Base-by-base conservation (phyloP, 2,329 filamentous ascomycete species). In the Pochonia chlamydosporia region DNA sequence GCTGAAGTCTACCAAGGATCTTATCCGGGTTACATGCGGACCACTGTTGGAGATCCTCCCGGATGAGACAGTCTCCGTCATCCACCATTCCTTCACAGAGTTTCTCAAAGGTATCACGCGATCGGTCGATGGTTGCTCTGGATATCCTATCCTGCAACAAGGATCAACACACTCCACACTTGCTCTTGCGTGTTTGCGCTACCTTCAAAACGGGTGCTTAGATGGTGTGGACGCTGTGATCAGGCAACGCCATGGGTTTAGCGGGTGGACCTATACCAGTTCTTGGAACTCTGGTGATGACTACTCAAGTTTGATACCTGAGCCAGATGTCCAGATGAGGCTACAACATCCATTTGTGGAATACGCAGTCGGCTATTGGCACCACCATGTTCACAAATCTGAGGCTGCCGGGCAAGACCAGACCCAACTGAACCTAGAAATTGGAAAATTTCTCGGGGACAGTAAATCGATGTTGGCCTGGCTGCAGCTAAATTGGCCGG, bases 1-100 rank as follows among this genome's bases (percentile, higher is more conserved):
- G 16, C 46, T 62, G 6, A 56, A 55, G 44, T 49, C 56, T 8
- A 60, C 56, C 16, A 74, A 74, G 49, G 49, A 61, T 4, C 54
- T 70, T 9, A 61, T 72, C 3, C 58, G 66, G 30, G 55, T 56
- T 23, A 62, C 64, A 3, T 73, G 68, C 50, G 71, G 71, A 0
- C 66, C 70, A 5, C 55, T 76, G 4, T 51, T 75, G 4, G 70
- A 75, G 49, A 63, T 74, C 11, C 57, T 69, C 3, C 62, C 66
- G 11, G 68, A 75, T 48, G 71, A 72, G 42, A 69, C 67, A 0
- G 57, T 74, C 20, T 63, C 60, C 21, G 63, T 75, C 9, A 63
- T 75, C 4, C 72, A 76, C 47, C 72, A 75, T 46, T 74, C 70
- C 1, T 65, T 76, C n/a, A 74, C 71, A 0, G 72, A 75, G 48